A percentile compares a stretch with the other conserved stretches of the same genome.
Evolutionary conservation across 805 yeast genomes (phyloP).

Genomic region (Saccharomycopsis vini): DNA sequence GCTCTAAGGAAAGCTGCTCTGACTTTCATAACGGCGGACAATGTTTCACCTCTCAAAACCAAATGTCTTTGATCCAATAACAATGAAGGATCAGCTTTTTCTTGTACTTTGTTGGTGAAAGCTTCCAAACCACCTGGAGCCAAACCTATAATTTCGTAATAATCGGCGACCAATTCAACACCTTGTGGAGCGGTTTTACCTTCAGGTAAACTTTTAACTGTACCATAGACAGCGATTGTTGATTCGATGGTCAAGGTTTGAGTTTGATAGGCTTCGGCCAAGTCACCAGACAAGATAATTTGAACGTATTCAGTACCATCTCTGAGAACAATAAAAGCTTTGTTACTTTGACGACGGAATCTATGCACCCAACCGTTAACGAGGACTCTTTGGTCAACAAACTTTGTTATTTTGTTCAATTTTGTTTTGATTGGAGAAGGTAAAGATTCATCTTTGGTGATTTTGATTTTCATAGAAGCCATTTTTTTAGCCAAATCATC

Average conservation of each 20-base stretch:
- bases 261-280: slow-evolving; percentile 86
- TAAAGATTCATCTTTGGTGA: slow-evolving; percentile 64
- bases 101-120: slow-evolving; percentile 88
- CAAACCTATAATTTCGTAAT: slow-evolving; percentile 77
- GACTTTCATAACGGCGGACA: slow-evolving; percentile 88
- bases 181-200: slow-evolving; percentile 98
- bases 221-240: slow-evolving; percentile 73
- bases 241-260: slow-evolving; percentile 81
- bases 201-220: slow-evolving; percentile 76
- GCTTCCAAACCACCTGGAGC: slow-evolving; percentile 97
- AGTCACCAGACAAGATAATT: slow-evolving; percentile 79
- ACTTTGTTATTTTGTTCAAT: slow-evolving; percentile 43
- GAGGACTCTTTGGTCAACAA: slow-evolving; percentile 60
- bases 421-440: slow-evolving; percentile 64
- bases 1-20: slow-evolving; percentile 72
- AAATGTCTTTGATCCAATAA: slow-evolving; percentile 92
- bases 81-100: slow-evolving; percentile 86
- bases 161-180: slow-evolving; percentile 87
- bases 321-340: slow-evolving; percentile 83
- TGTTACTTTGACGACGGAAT: slow-evolving; percentile 84
- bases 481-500: slow-evolving; percentile 67
- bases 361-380: slow-evolving; percentile 97
- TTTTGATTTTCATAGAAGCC: slow-evolving; percentile 69
- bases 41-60: slow-evolving; percentile 91
- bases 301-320: slow-evolving; percentile 93